Conservation (phyloP, 2,329 filamentous ascomycete species). For the Pseudogymnoascus sp. region DNA sequence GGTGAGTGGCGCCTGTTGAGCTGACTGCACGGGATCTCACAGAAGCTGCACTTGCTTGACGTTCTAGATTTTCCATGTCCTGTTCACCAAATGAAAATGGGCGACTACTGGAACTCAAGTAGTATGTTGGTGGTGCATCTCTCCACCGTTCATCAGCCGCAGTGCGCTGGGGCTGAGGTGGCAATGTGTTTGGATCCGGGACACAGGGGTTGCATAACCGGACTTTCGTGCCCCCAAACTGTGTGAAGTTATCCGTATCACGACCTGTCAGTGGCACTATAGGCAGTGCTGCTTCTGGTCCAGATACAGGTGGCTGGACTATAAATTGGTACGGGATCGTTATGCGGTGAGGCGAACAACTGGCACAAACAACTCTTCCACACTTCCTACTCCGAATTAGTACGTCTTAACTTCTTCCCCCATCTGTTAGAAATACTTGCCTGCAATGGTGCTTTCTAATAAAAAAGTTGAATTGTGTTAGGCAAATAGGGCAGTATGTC, state of each 20-base stretch:
- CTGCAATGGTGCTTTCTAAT: slow-evolving; percentile 90
- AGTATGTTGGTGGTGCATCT: slow-evolving; percentile 3
- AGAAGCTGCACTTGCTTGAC: background rate
- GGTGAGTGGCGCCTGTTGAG: background rate
- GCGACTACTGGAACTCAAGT: slow-evolving; percentile 9
- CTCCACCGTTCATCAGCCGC: slow-evolving; percentile 1
- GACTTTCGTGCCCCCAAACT: slow-evolving; percentile 57
- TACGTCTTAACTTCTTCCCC: background rate
- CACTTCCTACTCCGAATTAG: slow-evolving; percentile 57
- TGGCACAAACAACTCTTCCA: slow-evolving; percentile 80
- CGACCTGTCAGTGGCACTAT: slow-evolving; percentile 12
- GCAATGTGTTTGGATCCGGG: slow-evolving; percentile 57
- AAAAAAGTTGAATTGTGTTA: slow-evolving; percentile 71
- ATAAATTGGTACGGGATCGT: slow-evolving; percentile 92
- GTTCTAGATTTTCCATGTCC: slow-evolving; percentile 6
- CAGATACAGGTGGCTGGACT: slow-evolving; percentile 57
- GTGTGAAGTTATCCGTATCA: slow-evolving; percentile 28
- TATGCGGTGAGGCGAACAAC: slow-evolving; percentile 89
- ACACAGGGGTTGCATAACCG: slow-evolving; percentile 67
- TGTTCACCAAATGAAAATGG: slow-evolving; percentile 11
- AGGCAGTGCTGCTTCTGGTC: slow-evolving; percentile 23
- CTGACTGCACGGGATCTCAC: background rate
- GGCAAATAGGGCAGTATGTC: slow-evolving; percentile 76
- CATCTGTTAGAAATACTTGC: slow-evolving; percentile 34
- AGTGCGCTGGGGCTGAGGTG: slow-evolving; percentile 30